Percentiles rank a stretch among this genome's conserved stretches.
These are phyloP conservation scores for Crotalaria pallida DNA, from an alignment of 306 rosid genomes.

Conservation along the genomic window DNA sequence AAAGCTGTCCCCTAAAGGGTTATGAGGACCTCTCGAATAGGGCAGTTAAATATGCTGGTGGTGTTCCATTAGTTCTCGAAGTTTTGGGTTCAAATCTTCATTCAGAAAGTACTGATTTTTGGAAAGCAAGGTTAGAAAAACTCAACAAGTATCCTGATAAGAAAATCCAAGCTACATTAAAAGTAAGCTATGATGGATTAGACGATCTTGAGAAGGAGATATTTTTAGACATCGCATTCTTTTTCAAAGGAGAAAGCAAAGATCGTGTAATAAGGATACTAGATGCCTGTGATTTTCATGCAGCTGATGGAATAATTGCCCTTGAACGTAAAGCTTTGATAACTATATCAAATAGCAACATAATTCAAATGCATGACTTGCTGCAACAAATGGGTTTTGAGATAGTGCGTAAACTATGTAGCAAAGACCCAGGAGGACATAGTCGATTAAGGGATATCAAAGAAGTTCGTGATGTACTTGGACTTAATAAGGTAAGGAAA, in stretches of 20 bases:
- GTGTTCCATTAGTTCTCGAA: background rate
- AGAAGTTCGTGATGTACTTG: background rate
- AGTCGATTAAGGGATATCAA: background rate
- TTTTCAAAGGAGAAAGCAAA: background rate
- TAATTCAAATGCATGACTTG: conserved; percentile 18
- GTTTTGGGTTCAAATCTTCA: background rate
- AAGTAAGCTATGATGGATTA: background rate
- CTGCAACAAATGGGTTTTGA: conserved; percentile 13
- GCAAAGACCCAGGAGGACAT: background rate
- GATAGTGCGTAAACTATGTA: background rate
- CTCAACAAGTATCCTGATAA: background rate
- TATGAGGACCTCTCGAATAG: background rate
- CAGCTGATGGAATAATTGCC: background rate
- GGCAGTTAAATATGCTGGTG: background rate
- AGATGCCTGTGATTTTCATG: background rate
- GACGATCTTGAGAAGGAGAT: background rate
- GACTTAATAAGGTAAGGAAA: background rate
- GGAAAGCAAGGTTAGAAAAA: background rate
- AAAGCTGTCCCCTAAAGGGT: background rate
- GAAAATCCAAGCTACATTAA: background rate
- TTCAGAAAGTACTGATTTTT: background rate
- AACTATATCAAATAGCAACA: background rate
- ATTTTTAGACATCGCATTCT: conserved; percentile 10
- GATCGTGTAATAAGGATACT: background rate
- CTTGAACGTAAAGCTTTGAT: conserved; percentile 1